Conservation (phyloP, 2,329 filamentous ascomycete genomes). For the Fusarium sp. region DNA sequence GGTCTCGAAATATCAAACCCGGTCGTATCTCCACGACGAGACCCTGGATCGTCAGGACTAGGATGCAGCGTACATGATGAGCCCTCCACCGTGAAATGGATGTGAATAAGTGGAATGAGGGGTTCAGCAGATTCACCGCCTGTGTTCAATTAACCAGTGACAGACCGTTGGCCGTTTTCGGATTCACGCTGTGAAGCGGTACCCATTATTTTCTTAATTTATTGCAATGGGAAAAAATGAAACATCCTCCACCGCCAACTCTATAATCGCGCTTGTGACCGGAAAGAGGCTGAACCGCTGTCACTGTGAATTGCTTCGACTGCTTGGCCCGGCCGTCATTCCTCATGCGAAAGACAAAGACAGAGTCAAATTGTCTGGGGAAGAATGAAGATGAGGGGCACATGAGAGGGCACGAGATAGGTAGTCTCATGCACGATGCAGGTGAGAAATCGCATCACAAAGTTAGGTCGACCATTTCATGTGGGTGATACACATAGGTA, state of each 20-base stretch:
- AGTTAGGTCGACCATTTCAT: conserved; percentile 10
- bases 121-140: conserved; percentile 27
- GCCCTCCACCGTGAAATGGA: conserved; percentile 8
- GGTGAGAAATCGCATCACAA: conserved; percentile 27
- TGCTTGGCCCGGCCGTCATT: conserved; percentile 11
- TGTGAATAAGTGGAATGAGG: conserved; percentile 23
- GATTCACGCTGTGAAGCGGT: conserved; percentile 5
- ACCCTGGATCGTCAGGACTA: conserved; percentile 31
- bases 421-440: conserved; percentile 30
- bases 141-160: conserved; percentile 11
- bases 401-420: conserved; percentile 13
- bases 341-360: conserved; percentile 7
- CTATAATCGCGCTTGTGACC: conserved; percentile 11
- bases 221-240: neutral
- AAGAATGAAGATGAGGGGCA: conserved; percentile 6
- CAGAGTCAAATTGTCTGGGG: neutral
- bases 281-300: neutral
- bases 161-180: neutral
- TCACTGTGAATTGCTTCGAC: conserved; percentile 16
- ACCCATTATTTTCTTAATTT: conserved; percentile 13
- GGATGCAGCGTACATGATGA: neutral
- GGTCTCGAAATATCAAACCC: neutral
- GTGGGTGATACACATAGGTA: conserved; percentile 22
- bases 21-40: conserved; percentile 13
- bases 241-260: conserved; percentile 12